Conservation (phyloP, 768 basidiomycete species). For the Gloeopeniophorella convolvens region DNA sequence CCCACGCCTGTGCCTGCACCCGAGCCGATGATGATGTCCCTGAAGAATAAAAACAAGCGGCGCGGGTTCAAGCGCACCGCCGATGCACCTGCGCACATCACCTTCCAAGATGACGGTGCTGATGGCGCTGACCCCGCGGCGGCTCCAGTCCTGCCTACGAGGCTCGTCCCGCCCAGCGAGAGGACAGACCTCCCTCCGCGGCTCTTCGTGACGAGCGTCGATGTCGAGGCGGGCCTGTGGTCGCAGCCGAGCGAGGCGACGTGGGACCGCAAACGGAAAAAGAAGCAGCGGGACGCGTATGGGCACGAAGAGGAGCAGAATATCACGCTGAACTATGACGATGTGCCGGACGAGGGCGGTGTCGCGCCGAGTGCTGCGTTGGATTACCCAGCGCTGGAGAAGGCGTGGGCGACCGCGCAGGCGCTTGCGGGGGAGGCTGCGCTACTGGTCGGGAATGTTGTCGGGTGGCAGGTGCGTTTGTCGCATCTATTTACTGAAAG, state of each 20-base stretch:
- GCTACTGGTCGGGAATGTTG: constrained; percentile 21
- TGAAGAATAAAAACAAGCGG: constrained; percentile 72
- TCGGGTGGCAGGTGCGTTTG: constrained; percentile 31
- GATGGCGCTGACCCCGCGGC: no score
- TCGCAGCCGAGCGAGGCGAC: constrained; percentile 16
- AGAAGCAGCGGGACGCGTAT: constrained; percentile 25
- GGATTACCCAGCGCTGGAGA: constrained; percentile 24
- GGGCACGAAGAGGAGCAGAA: constrained; percentile 14
- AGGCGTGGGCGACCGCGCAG: constrained; percentile 24
- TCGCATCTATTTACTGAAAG: not conserved
- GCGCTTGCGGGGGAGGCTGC: constrained; percentile 17
- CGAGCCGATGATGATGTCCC: constrained; percentile 39
- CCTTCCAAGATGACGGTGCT: constrained; percentile 35
- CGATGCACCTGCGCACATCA: constrained; percentile 43
- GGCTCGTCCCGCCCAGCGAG: constrained; percentile 59
- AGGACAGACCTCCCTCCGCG: constrained; percentile 51
- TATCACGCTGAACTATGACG: constrained; percentile 33
- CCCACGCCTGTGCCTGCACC: not conserved
- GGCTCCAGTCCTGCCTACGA: constrained; percentile 24
- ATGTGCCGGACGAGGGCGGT: constrained; percentile 15
- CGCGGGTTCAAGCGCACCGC: constrained; percentile 57
- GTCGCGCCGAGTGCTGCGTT: not conserved
- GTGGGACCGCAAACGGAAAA: constrained; percentile 31
- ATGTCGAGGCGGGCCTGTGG: constrained; percentile 52
- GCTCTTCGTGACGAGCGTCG: constrained; percentile 65